Evolutionary conservation across 2,329 filamentous ascomycete species (phyloP).

Genomic region (Colletotrichum musicola): DNA sequence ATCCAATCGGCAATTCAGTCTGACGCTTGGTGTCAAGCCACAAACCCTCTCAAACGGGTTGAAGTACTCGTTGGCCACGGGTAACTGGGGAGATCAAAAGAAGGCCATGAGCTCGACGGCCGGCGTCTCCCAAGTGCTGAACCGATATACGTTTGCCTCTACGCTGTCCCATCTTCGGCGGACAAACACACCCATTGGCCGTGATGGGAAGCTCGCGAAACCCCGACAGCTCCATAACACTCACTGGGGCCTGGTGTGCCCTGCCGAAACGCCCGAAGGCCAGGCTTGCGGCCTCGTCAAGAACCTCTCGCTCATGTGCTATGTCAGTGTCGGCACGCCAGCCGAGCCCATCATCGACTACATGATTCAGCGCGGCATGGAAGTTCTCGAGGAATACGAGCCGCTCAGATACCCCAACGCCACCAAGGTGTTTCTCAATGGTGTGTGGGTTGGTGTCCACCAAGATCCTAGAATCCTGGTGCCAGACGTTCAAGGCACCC

Average conservation of each 20-base stretch:
- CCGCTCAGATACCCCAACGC: slow-evolving; percentile 87
- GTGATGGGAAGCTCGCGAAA: slow-evolving; percentile 98
- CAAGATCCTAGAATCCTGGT: slow-evolving; percentile 90
- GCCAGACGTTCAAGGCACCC: slow-evolving; percentile 79
- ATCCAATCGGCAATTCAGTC: slow-evolving; percentile 87
- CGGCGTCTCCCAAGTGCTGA: slow-evolving; percentile 97
- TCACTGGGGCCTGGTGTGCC: slow-evolving; percentile 97
- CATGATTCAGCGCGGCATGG: slow-evolving; percentile 96
- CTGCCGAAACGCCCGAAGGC: slow-evolving; percentile 96
- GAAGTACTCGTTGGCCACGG: slow-evolving; percentile 96
- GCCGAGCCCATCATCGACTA: slow-evolving; percentile 93
- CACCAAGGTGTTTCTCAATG: slow-evolving; percentile 98
- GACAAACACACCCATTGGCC: slow-evolving; percentile 96
- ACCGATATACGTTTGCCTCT: slow-evolving; percentile 97
- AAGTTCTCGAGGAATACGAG: slow-evolving; percentile 95
- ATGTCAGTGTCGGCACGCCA: slow-evolving; percentile 94
- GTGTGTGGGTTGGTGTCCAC: slow-evolving; percentile 97
- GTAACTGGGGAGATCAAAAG: slow-evolving; percentile 99
- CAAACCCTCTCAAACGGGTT: slow-evolving; percentile 92
- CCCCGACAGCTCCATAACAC: slow-evolving; percentile 98
- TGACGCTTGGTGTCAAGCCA: slow-evolving; percentile 91
- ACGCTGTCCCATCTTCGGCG: slow-evolving; percentile 96
- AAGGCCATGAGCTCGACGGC: slow-evolving; percentile 95
- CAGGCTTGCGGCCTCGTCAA: slow-evolving; percentile 99
- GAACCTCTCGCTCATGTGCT: slow-evolving; percentile 98